phyloP scores from a whole-genome alignment of 2,329 filamentous ascomycete species.

The Neoscytalidium dimidiatum region DNA sequence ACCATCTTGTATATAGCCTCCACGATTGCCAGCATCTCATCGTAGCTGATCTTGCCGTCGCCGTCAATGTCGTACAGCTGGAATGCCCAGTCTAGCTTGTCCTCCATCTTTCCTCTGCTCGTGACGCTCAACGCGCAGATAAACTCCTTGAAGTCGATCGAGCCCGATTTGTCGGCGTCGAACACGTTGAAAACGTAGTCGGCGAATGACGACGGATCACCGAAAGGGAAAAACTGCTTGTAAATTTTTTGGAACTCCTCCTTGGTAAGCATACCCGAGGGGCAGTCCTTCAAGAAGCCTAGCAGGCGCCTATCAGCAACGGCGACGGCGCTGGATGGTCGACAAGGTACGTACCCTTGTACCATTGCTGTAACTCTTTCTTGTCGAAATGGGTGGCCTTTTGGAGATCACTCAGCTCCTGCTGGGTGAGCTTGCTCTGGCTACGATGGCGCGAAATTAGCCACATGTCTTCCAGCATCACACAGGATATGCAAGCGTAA shows the following conservation, averaged over 20 bases:
- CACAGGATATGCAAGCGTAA: constrained; percentile 26
- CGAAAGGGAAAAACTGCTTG: constrained; percentile 98
- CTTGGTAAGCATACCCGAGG: constrained; percentile 93
- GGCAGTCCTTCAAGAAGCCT: constrained; percentile 99
- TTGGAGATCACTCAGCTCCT: constrained; percentile 93
- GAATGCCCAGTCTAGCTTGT: constrained; percentile 99
- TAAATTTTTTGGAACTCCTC: constrained; percentile 99
- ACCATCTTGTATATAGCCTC: constrained; percentile 99
- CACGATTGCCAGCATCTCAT: constrained; percentile 98
- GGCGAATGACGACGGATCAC: constrained; percentile 94
- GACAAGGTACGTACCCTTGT: constrained; percentile 86
- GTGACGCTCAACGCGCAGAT: constrained; percentile 98
- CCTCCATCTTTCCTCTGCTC: constrained; percentile 96
- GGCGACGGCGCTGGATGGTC: not conserved
- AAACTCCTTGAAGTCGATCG: constrained; percentile 99
- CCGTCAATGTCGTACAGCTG: constrained; percentile 99
- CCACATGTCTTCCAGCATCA: constrained; percentile 31
- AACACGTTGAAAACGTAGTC: constrained; percentile 99
- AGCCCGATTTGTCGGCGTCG: constrained; percentile 94
- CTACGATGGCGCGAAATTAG: constrained; percentile 54
- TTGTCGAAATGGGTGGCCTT: constrained; percentile 98
- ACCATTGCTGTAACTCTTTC: constrained; percentile 99
- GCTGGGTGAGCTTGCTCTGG: constrained; percentile 96
- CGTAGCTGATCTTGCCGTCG: constrained; percentile 97
- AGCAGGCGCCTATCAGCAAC: constrained; percentile 27